Evolutionary conservation across 257 asterid species (phyloP).

Genomic region (Asclepias syriaca): DNA sequence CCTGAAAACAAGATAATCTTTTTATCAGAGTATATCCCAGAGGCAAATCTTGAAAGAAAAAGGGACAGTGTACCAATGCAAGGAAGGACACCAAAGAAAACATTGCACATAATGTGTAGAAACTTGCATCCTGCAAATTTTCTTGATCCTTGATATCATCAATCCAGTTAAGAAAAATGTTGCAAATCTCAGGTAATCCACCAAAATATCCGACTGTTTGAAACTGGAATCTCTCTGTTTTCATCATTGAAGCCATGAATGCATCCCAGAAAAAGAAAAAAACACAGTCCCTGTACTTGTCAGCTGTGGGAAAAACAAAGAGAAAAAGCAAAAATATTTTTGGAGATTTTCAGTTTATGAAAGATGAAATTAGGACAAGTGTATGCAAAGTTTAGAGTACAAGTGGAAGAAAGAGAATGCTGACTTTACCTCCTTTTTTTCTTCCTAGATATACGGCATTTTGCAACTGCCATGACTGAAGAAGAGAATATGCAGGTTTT

Average conservation of each 20-base stretch:
- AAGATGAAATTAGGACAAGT: constrained; percentile 6
- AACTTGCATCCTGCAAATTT: constrained; percentile 18
- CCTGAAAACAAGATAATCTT: constrained; percentile 23
- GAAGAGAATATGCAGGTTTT: not conserved
- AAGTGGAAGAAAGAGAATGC: constrained; percentile 1
- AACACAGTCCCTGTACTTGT: not conserved
- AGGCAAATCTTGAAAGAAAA: not conserved
- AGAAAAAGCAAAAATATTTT: not conserved
- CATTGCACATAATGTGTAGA: constrained; percentile 28
- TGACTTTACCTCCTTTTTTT: constrained; percentile 6
- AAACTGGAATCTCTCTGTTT: constrained; percentile 2
- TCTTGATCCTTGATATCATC: constrained; percentile 6
- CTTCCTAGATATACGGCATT: not conserved
- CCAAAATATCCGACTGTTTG: not conserved
- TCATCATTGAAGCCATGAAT: constrained; percentile 10
- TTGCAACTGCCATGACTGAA: constrained; percentile 7
- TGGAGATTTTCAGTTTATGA: not conserved
- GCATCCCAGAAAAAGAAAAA: no score
- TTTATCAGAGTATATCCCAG: not conserved
- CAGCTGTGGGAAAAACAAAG: not conserved
- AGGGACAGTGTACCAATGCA: constrained; percentile 22
- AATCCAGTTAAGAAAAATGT: constrained; percentile 20
- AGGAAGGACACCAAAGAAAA: constrained; percentile 27
- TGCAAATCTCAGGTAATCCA: not conserved
- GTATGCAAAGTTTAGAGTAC: constrained; percentile 3